Conservation (phyloP, 805 yeast species). For the Scheffersomyces lignosus region DNA sequence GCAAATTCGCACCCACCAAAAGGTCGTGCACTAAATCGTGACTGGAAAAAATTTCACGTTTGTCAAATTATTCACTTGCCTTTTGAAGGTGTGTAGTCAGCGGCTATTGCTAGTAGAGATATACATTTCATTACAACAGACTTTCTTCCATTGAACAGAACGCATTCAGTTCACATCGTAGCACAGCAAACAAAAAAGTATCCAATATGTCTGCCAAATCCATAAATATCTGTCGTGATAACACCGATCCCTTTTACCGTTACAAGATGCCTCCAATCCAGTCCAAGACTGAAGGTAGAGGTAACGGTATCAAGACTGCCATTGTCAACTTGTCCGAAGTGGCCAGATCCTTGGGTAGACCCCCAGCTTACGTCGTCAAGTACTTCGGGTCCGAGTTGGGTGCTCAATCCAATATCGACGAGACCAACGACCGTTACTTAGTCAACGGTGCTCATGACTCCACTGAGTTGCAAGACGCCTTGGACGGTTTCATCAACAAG, state of each 20-base stretch:
- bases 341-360: conserved; percentile 91
- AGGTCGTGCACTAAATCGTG: too few species aligned
- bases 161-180: too few species aligned
- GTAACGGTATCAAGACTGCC: conserved; percentile 98
- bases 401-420: conserved; percentile 87
- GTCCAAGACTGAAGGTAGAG: conserved; percentile 97
- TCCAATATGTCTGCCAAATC: conserved; percentile 72
- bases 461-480: conserved; percentile 83
- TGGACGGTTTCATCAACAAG: conserved; percentile 91
- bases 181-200: too few species aligned
- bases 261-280: conserved; percentile 98
- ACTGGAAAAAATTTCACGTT: too few species aligned
- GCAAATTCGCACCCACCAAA: too few species aligned
- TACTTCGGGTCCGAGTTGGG: conserved; percentile 96
- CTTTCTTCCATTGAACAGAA: too few species aligned
- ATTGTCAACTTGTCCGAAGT: conserved; percentile 88
- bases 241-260: conserved; percentile 97
- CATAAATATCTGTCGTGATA: conserved; percentile 94
- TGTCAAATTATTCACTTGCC: too few species aligned
- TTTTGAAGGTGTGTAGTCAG: too few species aligned
- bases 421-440: conserved; percentile 78
- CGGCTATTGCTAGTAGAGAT: too few species aligned
- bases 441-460: conserved; percentile 96
- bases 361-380: conserved; percentile 87
- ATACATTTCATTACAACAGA: too few species aligned